These are phyloP conservation scores for Venturia aucupariae DNA, from an alignment of 2,329 filamentous ascomycete genomes.

Conservation along the genomic window DNA sequence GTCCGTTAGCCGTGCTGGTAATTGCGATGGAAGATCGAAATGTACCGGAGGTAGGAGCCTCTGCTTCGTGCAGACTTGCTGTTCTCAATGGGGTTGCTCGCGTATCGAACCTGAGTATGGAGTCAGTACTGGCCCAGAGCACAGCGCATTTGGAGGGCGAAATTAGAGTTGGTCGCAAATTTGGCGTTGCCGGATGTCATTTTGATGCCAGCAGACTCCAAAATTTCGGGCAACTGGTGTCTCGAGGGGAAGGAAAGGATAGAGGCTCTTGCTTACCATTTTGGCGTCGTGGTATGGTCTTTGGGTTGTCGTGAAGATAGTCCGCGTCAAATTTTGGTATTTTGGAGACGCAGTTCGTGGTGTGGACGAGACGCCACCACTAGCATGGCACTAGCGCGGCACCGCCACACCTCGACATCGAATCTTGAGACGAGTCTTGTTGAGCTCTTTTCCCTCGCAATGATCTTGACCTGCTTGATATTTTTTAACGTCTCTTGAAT, in stretches of 20 bases:
- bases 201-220: not conserved
- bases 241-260: not conserved
- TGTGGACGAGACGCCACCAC: too few relatives aligned
- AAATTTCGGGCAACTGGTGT: not conserved
- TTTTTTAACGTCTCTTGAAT: too few relatives aligned
- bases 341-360: too few relatives aligned
- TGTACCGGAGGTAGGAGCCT: conserved; percentile 82
- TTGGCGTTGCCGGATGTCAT: not conserved
- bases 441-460: too few relatives aligned
- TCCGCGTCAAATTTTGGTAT: not conserved
- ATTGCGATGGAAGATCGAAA: conserved; percentile 79
- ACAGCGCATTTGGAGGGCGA: not conserved
- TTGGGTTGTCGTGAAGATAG: not conserved
- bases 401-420: too few relatives aligned
- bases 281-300: not conserved
- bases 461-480: too few relatives aligned
- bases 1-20: conserved; percentile 97
- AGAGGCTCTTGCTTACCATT: not conserved
- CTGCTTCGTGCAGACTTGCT: conserved; percentile 95
- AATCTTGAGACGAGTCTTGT: too few relatives aligned
- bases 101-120: conserved; percentile 70
- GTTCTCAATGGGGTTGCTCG: conserved; percentile 75
- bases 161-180: not conserved
- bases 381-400: too few relatives aligned
- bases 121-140: not conserved